Conservation (phyloP, 2,329 filamentous ascomycete species). For the Fusarium nurragi region DNA sequence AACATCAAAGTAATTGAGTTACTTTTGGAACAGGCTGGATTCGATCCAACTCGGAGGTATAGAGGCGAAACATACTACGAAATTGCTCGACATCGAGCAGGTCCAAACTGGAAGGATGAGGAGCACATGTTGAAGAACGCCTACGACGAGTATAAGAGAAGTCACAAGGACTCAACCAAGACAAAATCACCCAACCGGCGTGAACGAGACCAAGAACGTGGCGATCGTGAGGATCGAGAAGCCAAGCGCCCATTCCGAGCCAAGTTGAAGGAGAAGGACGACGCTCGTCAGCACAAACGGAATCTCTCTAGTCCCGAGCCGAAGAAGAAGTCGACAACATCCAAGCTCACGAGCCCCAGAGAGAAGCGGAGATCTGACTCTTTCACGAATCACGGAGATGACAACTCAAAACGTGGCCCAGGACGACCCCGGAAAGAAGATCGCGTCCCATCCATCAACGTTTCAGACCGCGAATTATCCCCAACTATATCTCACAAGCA, state of each 20-base stretch:
- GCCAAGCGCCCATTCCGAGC: conserved; percentile 54
- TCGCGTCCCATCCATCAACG: conserved; percentile 56
- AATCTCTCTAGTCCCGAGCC: conserved; percentile 60
- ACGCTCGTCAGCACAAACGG: conserved; percentile 56
- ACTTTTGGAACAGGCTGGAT: conserved; percentile 77
- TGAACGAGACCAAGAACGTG: conserved; percentile 51
- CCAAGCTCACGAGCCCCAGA: conserved; percentile 56
- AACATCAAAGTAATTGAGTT: conserved; percentile 87
- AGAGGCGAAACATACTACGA: conserved; percentile 87
- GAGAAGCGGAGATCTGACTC: conserved; percentile 61
- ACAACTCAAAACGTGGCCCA: conserved; percentile 62
- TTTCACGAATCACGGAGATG: conserved; percentile 56
- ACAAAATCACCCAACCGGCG: conserved; percentile 61
- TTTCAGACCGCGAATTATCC: conserved; percentile 64
- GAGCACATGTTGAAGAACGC: conserved; percentile 80
- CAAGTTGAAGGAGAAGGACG: conserved; percentile 59
- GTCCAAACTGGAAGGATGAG: conserved; percentile 91
- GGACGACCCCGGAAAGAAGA: conserved; percentile 67
- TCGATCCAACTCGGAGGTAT: conserved; percentile 83
- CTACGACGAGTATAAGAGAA: conserved; percentile 71
- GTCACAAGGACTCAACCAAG: conserved; percentile 59
- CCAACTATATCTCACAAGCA: conserved; percentile 59
- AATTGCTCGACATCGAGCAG: conserved; percentile 81
- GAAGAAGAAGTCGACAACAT: conserved; percentile 54
- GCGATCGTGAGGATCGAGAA: conserved; percentile 56